phyloP scores from a whole-genome alignment of 2,329 filamentous ascomycete species.

The Periconia sp. region DNA sequence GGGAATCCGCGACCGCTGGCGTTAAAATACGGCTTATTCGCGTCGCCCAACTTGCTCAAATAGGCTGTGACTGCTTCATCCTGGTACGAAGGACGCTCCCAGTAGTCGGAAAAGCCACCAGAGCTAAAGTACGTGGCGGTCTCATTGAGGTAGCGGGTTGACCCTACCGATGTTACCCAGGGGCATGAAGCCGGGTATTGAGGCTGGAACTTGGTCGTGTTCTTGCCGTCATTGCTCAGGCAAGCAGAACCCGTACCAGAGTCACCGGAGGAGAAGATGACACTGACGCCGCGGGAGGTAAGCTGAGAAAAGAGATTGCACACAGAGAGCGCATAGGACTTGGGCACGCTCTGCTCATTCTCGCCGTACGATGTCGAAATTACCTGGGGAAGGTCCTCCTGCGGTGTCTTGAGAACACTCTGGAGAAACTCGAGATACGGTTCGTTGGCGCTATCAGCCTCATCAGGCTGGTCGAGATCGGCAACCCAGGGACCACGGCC shows the following conservation, averaged over 20 bases:
- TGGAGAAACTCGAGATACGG: conserved; percentile 69
- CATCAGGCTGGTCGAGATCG: conserved; percentile 50
- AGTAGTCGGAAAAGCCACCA: conserved; percentile 56
- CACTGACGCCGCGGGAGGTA: conserved; percentile 67
- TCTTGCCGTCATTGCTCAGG: conserved; percentile 63
- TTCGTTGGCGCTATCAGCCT: conserved; percentile 63
- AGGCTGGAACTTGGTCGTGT: conserved; percentile 62
- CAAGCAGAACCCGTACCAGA: conserved; percentile 61
- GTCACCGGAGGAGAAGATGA: conserved; percentile 69
- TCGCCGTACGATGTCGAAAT: conserved; percentile 72
- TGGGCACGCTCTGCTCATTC: conserved; percentile 67
- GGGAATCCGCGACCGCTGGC: conserved; percentile 64
- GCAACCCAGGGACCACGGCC: conserved; percentile 61
- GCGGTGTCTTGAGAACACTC: conserved; percentile 60
- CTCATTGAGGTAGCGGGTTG: conserved; percentile 56
- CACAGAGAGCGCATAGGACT: conserved; percentile 65
- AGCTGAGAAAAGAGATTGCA: conserved; percentile 70
- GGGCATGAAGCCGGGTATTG: conserved; percentile 71
- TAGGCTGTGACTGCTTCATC: conserved; percentile 52
- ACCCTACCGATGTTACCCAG: conserved; percentile 71
- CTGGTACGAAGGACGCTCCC: conserved; percentile 59
- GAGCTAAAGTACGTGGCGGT: conserved; percentile 55
- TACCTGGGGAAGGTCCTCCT: conserved; percentile 62
- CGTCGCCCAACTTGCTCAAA: conserved; percentile 48
- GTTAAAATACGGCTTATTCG: conserved; percentile 57